Evolutionary conservation across 805 yeast species (phyloP), one percentile per base, ranked within the genome.

Genomic region (Candida succiphila): DNA sequence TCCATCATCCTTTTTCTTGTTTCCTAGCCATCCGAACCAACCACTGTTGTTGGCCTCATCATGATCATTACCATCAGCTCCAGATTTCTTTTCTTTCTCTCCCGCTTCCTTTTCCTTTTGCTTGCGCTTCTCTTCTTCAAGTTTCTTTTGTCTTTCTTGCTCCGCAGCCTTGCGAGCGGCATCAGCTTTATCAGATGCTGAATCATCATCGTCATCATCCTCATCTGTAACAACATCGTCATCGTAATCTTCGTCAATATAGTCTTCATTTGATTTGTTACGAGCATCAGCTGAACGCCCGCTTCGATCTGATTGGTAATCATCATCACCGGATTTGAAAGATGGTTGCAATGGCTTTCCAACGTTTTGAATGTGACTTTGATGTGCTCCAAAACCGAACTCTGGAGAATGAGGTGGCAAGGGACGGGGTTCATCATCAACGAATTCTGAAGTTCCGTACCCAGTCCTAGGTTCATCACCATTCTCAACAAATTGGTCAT

Each of bases 11-110:
- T 67, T 67, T 31, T 58, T 56, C 40, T 61, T 65, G 29, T 65
- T 68, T 36, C 70, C 63, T 38, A 81, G 57, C 84, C 94, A 82
- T 7, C 79, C 67, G 38, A 72, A 59, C 78, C 79, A 69, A 14
- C 70, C 34, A 14, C 25, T n/a, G n/a, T n/a, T n/a, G n/a, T n/a
- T n/a, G n/a, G n/a, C n/a, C n/a, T n/a, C n/a, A n/a, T n/a, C 38
- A 33, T 28, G 32, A 10, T n/a, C 33, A 14, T 22, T 35, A 30
- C 33, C 35, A 29, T 37, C 33, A 38, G 16, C 39, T 6, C 13
- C 23, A 17, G 4, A 43, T 35, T 17, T 20, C 8, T 20, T 25
- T 33, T 36, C 29, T 37, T 35, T 38, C 14, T 39, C 14, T 23
- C 42, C 38, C 34, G 45, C 45, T 20, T 40, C 44, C 28, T 45